Evolutionary conservation across 352 stramenopile species (phyloP).

Genomic region (Globisporangium heterothallicum): DNA sequence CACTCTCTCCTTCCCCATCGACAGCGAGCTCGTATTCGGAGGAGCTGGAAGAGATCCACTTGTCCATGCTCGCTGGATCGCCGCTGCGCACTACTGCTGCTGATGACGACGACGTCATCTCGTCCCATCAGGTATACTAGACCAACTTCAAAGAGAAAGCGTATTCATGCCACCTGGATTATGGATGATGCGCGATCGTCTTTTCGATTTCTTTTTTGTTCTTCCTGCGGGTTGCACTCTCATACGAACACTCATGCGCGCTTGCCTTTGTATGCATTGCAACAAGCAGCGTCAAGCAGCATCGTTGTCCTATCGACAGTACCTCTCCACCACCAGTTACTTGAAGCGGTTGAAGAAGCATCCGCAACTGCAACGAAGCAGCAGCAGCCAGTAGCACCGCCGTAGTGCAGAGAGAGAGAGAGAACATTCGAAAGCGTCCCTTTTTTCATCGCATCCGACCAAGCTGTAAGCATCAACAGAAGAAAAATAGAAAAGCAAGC

Average conservation of each 20-base stretch:
- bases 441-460: too few relatives aligned
- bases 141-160: too few relatives aligned
- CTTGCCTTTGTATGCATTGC: background rate
- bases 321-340: slow-evolving; percentile 58
- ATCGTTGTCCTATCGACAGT: slow-evolving; percentile 33
- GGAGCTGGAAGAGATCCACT: slow-evolving; percentile 6
- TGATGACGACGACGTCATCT: background rate
- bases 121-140: background rate
- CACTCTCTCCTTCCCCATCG: slow-evolving; percentile 15
- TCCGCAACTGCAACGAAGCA: slow-evolving; percentile 8
- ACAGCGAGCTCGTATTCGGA: slow-evolving; percentile 7
- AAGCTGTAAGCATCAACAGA: too few relatives aligned
- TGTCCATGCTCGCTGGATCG: background rate
- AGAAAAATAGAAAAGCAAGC: too few relatives aligned
- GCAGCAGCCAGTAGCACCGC: slow-evolving; percentile 5
- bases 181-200: too few relatives aligned
- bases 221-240: too few relatives aligned
- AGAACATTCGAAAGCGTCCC: too few relatives aligned
- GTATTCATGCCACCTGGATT: too few relatives aligned
- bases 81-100: too few relatives aligned
- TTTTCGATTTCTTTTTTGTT: too few relatives aligned
- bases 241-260: background rate
- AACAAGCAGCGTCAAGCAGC: slow-evolving; percentile 9
- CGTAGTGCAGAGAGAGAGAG: background rate
- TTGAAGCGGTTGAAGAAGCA: slow-evolving; percentile 26